Evolutionary conservation across 176 grass and related monocot genomes (phyloP), one percentile per base, ranked within the genome.

Genomic region (Carex scoparia): DNA sequence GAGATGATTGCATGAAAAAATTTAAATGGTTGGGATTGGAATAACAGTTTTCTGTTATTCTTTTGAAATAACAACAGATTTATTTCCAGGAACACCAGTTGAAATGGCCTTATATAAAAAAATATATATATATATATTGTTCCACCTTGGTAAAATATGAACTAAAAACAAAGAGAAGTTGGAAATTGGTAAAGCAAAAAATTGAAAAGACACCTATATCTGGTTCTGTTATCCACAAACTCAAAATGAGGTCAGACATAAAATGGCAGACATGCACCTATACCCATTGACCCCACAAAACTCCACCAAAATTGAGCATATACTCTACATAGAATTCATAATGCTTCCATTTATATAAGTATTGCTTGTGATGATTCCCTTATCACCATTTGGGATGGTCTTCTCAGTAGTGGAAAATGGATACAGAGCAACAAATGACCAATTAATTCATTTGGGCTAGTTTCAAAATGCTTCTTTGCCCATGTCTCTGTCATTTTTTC

Each of bases 381-480:
- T 67, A 33, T 82, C 80, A 82, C 80, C 61, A 64, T 67, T 82
- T 66, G 61, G 8, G 78, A 15, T 38, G 35, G 10, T 82, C 61
- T 66, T 65, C 80, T 82, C 60, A 82, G 80, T 82, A 82, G 80
- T 82, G 80, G 80, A 66, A 82, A 82, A 65, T 28, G 61, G 80
- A 82, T 66, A 64, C 80, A 82, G 80, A 75, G 70, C 70, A 75
- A 75, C 40, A 75, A n/a, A 75, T 61, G 18, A 49, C 80, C 33
- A 66, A 82, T 65, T 51, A 4, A 51, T 51, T 51, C 2, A 6
- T 44, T 44, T 44, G 46, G 46, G 46, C 46, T 48, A 48, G 6
- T 42, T 5, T 7, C 44, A 75, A 27, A 75, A 51, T 53, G 46
- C 11, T 75, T 49, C 70, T 53, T 30, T 54, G 15, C 71, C 23